Conservation (phyloP, 345 rosid genomes). For the Eutrema yunnanense region DNA sequence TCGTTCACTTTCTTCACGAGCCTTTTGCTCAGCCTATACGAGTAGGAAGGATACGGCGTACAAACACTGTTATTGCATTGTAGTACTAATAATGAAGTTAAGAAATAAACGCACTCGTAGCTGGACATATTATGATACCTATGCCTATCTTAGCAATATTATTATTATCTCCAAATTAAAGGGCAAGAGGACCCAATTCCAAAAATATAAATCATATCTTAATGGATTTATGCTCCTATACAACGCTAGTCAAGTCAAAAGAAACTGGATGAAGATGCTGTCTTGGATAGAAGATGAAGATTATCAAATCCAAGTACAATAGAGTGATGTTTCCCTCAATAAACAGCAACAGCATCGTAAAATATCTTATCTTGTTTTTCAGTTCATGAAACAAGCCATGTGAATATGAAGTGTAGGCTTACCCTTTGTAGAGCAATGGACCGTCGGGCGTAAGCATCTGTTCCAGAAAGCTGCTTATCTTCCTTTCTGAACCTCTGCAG, state of each 20-base stretch:
- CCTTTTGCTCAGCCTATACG: slow-evolving; percentile 74
- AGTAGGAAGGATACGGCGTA: background rate
- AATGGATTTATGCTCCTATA: background rate
- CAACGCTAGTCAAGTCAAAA: background rate
- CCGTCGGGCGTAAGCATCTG: slow-evolving; percentile 81
- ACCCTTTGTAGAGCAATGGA: slow-evolving; percentile 78
- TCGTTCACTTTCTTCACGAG: slow-evolving; percentile 89
- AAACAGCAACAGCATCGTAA: background rate
- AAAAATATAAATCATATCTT: background rate
- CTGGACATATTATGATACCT: background rate
- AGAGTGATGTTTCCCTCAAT: background rate
- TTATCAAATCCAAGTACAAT: slow-evolving; percentile 1
- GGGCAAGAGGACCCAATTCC: background rate
- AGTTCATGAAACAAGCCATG: background rate
- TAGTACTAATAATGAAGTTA: background rate
- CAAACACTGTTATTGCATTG: background rate
- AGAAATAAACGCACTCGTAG: background rate
- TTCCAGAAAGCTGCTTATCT: slow-evolving; percentile 73
- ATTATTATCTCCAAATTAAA: background rate
- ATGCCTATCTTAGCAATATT: background rate
- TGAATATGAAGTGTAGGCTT: slow-evolving; percentile 21
- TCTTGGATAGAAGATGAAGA: background rate
- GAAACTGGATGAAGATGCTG: background rate
- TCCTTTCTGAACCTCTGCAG: slow-evolving; percentile 92
- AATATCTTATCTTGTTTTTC: background rate